These are phyloP conservation scores for Mycena galericulata DNA, from an alignment of 768 basidiomycete genomes.

Conservation along the genomic window DNA sequence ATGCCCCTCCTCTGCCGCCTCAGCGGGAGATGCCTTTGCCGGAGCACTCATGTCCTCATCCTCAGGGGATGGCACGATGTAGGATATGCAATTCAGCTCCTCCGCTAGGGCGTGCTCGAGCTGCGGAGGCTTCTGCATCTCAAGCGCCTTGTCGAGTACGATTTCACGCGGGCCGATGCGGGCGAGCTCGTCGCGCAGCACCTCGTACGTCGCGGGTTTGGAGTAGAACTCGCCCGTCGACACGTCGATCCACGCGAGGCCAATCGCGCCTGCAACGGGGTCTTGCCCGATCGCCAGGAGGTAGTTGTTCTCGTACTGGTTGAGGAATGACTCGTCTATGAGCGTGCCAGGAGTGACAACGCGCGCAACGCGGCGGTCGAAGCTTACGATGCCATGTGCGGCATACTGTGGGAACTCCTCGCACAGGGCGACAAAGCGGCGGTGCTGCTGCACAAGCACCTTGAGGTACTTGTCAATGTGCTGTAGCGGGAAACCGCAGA, in stretches of 20 bases:
- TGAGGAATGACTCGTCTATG: slow-evolving; percentile 90
- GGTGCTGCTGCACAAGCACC: slow-evolving; percentile 83
- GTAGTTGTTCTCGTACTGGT: slow-evolving; percentile 90
- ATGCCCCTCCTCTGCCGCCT: neutral
- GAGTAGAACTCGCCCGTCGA: slow-evolving; percentile 96
- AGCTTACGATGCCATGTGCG: slow-evolving; percentile 64
- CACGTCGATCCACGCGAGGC: slow-evolving; percentile 94
- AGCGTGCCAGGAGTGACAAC: slow-evolving; percentile 95
- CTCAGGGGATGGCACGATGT: slow-evolving; percentile 42
- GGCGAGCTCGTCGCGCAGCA: slow-evolving; percentile 83
- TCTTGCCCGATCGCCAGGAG: slow-evolving; percentile 71
- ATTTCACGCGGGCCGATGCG: slow-evolving; percentile 88
- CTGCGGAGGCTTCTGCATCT: slow-evolving; percentile 53
- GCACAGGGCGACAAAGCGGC: slow-evolving; percentile 91
- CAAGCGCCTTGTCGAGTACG: slow-evolving; percentile 66
- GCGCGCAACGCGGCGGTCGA: slow-evolving; percentile 86
- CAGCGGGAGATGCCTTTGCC: neutral
- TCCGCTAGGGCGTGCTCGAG: slow-evolving; percentile 63
- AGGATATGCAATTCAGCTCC: slow-evolving; percentile 68
- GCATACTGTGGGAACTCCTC: slow-evolving; percentile 83
- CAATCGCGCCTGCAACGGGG: slow-evolving; percentile 48
- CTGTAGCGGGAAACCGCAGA: slow-evolving; percentile 92
- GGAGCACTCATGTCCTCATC: slow-evolving; percentile 4
- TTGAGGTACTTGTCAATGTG: slow-evolving; percentile 92
- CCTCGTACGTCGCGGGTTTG: slow-evolving; percentile 64